Evolutionary conservation across 345 rosid genomes (phyloP).

Genomic region (Capsella bursapastoris): DNA sequence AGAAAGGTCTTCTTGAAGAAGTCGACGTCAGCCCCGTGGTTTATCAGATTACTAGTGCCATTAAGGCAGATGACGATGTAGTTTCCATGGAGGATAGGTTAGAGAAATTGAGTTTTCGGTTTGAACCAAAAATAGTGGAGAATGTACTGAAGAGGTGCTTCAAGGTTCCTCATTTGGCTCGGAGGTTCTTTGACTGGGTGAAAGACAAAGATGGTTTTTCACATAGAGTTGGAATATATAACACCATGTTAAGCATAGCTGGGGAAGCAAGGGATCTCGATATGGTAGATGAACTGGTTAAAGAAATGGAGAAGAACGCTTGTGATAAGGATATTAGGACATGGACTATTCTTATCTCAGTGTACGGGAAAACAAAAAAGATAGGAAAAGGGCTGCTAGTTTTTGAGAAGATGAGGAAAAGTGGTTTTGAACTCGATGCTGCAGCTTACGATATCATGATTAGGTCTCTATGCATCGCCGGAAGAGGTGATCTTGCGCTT

Average conservation of each 20-base stretch:
- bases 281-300: conserved; percentile 55
- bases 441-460: conserved; percentile 55
- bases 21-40: conserved; percentile 60
- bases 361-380: conserved; percentile 67
- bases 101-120: conserved; percentile 49
- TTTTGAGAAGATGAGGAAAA: conserved; percentile 69
- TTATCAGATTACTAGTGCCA: conserved; percentile 56
- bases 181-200: conserved; percentile 78
- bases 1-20: conserved; percentile 26
- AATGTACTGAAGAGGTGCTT: conserved; percentile 80
- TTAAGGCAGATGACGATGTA: conserved; percentile 49
- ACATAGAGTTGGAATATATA: conserved; percentile 56
- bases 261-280: conserved; percentile 64
- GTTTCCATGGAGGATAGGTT: conserved; percentile 70
- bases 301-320: conserved; percentile 65
- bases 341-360: conserved; percentile 70
- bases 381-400: conserved; percentile 61
- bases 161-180: conserved; percentile 76
- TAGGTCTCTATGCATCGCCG: conserved; percentile 57
- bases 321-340: conserved; percentile 66
- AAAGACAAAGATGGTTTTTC: conserved; percentile 55
- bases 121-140: conserved; percentile 66
- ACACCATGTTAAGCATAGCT: conserved; percentile 62
- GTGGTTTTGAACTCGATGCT: conserved; percentile 60
- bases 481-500: conserved; percentile 66